Conservation (phyloP, 768 basidiomycete genomes). For the Rhodotorula babjevae region DNA sequence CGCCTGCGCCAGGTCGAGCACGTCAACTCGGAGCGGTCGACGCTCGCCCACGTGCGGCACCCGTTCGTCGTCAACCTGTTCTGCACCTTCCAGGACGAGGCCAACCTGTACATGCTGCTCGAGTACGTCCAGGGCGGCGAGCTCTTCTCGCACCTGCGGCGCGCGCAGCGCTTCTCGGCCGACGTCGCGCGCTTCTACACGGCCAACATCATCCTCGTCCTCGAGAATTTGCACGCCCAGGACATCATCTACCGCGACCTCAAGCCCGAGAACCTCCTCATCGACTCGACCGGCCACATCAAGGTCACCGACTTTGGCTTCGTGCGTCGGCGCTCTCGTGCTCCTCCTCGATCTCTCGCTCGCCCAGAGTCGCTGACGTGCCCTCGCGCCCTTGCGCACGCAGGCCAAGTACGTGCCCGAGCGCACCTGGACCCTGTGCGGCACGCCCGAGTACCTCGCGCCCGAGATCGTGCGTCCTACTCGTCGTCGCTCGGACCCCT, state of each 20-base stretch:
- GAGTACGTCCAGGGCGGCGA: constrained; percentile 69
- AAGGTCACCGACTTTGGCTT: constrained; percentile 97
- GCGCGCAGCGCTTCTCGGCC: constrained; percentile 88
- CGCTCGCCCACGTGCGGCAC: constrained; percentile 83
- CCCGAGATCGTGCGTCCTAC: constrained; percentile 64
- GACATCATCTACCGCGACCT: constrained; percentile 98
- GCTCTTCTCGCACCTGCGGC: constrained; percentile 83
- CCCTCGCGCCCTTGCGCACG: not conserved
- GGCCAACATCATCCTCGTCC: constrained; percentile 88
- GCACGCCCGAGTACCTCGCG: constrained; percentile 92
- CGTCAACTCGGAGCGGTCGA: constrained; percentile 91
- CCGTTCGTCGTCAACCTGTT: constrained; percentile 90
- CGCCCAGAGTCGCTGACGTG: too few species aligned
- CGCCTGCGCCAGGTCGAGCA: constrained; percentile 92
- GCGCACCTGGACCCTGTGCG: constrained; percentile 95
- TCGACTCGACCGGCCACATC: constrained; percentile 84
- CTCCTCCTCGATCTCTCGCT: not conserved
- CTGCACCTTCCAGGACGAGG: constrained; percentile 80
- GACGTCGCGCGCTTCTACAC: constrained; percentile 98
- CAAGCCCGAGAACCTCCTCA: constrained; percentile 96
- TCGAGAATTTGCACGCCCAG: constrained; percentile 89
- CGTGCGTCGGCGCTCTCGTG: constrained; percentile 19
- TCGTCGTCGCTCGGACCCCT: not conserved
- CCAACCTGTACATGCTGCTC: constrained; percentile 97
- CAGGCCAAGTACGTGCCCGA: constrained; percentile 89